These are phyloP conservation scores for Paecilomyces formosus DNA, from an alignment of 2,329 filamentous ascomycete genomes.

Conservation along the genomic window DNA sequence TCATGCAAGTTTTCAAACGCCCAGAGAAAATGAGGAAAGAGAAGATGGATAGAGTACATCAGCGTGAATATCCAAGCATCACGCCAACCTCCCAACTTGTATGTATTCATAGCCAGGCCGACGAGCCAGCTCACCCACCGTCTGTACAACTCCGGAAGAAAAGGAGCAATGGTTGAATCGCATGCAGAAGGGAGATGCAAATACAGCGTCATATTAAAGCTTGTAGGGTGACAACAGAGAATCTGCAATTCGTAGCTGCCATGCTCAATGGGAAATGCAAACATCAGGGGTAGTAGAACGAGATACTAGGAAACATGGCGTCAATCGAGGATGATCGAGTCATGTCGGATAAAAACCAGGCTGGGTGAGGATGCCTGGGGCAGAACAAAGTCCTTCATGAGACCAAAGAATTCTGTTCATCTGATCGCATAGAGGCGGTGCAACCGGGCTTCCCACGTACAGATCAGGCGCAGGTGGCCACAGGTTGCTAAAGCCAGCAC, in stretches of 20 bases:
- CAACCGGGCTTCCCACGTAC: not conserved
- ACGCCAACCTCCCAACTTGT: not conserved
- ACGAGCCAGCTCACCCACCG: not conserved
- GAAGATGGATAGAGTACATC: not conserved
- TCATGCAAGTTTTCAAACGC: not conserved
- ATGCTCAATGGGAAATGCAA: not conserved
- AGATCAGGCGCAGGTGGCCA: not conserved
- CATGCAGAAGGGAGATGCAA: not conserved
- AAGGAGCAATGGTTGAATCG: not conserved
- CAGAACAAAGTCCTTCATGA: not conserved
- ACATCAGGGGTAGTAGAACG: not conserved
- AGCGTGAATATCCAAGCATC: not conserved
- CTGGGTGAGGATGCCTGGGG: not conserved
- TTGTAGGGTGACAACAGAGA: not conserved
- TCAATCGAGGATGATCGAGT: not conserved
- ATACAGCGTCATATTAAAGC: not conserved
- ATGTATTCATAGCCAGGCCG: not conserved
- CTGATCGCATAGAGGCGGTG: not conserved
- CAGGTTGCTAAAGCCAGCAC: not conserved
- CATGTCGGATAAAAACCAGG: not conserved
- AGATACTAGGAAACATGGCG: not conserved
- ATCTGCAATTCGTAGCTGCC: not conserved
- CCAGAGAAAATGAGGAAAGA: not conserved
- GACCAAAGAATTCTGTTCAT: not conserved
- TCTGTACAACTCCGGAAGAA: not conserved